A percentile compares a stretch with the other conserved stretches of the same genome.
Evolutionary conservation across 2,329 filamentous ascomycete genomes (phyloP).

Genomic region (Chaetothyriales sp.): DNA sequence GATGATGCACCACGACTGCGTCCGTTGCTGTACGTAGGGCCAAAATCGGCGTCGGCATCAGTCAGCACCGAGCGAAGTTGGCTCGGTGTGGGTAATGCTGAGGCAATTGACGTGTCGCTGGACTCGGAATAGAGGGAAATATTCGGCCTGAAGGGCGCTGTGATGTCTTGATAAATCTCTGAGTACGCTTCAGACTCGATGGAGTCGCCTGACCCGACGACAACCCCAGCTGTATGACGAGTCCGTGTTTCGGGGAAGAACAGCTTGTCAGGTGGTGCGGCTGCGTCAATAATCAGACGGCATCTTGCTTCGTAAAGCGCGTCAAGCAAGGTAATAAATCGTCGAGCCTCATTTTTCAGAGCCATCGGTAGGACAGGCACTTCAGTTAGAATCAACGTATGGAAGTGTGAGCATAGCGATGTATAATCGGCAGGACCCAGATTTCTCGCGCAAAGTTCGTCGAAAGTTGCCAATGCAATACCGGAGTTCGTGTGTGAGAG

Average conservation of each 20-base stretch:
- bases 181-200: constrained; percentile 53
- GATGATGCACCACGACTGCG: constrained; percentile 15
- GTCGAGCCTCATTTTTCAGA: constrained; percentile 67
- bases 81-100: constrained; percentile 11
- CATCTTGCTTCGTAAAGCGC: constrained; percentile 71
- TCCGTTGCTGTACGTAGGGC: constrained; percentile 21
- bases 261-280: constrained; percentile 54
- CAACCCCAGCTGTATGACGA: constrained; percentile 12
- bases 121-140: constrained; percentile 47
- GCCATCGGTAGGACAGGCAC: constrained; percentile 53
- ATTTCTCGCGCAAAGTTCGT: constrained; percentile 48
- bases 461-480: constrained; percentile 49
- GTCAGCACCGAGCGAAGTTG: constrained; percentile 19
- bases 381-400: constrained; percentile 60
- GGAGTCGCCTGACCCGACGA: constrained; percentile 32
- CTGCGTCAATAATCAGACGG: constrained; percentile 57
- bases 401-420: constrained; percentile 63
- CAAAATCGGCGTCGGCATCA: constrained; percentile 23
- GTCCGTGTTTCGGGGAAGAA: constrained; percentile 55
- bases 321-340: constrained; percentile 69
- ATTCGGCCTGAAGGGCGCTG: constrained; percentile 66
- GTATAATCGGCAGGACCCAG: constrained; percentile 75
- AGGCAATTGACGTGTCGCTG: constrained; percentile 13
- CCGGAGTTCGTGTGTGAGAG: constrained; percentile 30
- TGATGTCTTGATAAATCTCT: constrained; percentile 67